phyloP scores from a whole-genome alignment of 176 grass and related monocot genomes.

The Ensete ventricosum region DNA sequence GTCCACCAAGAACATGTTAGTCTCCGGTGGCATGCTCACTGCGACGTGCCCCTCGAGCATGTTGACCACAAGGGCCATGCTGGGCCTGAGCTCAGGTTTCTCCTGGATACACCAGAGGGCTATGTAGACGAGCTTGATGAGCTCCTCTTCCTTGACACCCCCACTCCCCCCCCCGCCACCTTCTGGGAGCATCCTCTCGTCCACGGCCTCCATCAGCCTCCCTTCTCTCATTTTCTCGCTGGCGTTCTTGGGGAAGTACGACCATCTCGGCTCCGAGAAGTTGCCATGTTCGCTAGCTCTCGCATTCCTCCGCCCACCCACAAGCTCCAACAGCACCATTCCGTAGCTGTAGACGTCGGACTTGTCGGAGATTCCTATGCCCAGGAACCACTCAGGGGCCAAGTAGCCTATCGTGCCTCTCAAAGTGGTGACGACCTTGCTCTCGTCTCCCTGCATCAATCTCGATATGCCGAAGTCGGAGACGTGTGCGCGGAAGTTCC shows the following conservation, averaged over 20 bases:
- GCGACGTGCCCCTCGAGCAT: slow-evolving; percentile 38
- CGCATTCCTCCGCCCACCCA: background rate
- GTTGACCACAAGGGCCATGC: slow-evolving; percentile 29
- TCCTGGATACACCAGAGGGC: slow-evolving; percentile 49
- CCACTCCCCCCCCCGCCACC: background rate
- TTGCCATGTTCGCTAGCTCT: background rate
- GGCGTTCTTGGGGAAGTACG: slow-evolving; percentile 13
- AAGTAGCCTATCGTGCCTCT: slow-evolving; percentile 1
- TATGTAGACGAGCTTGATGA: slow-evolving; percentile 26
- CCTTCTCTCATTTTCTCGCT: slow-evolving; percentile 10
- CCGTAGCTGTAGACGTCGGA: slow-evolving; percentile 10
- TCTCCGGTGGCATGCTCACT: slow-evolving; percentile 41
- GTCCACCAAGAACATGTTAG: slow-evolving; percentile 21
- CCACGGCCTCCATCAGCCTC: background rate
- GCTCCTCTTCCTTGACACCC: slow-evolving; percentile 22
- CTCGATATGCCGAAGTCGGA: slow-evolving; percentile 5
- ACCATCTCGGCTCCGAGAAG: background rate
- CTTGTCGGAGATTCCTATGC: background rate
- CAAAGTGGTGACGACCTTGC: background rate
- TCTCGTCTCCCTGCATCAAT: background rate
- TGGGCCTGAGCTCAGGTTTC: slow-evolving; percentile 31
- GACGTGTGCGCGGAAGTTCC: background rate
- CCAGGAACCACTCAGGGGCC: background rate
- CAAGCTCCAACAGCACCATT: slow-evolving; percentile 5
- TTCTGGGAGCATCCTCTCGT: background rate